These are phyloP conservation scores for Cymbopogon flexuosus DNA, from an alignment of 202 grass and related monocot genomes.

Conservation along the genomic window DNA sequence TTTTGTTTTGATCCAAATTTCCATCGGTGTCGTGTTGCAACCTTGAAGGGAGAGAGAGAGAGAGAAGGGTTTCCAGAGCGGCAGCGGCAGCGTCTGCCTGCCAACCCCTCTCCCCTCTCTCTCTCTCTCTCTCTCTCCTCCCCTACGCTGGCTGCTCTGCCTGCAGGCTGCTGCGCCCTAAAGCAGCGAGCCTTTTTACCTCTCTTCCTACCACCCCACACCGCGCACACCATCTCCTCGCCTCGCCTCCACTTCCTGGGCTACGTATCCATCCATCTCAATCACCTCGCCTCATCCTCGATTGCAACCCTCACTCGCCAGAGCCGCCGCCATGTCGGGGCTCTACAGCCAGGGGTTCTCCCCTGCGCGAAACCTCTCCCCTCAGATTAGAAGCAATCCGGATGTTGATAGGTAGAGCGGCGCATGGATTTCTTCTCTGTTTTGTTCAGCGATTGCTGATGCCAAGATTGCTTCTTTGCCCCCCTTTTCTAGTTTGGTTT, in stretches of 20 bases:
- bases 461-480: slow-evolving; percentile 31
- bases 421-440: slow-evolving; percentile 20
- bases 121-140: not conserved
- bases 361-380: slow-evolving; percentile 78
- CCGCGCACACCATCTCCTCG: slow-evolving; percentile 30
- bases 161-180: slow-evolving; percentile 52
- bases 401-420: slow-evolving; percentile 83
- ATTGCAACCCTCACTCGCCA: slow-evolving; percentile 31
- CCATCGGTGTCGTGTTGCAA: slow-evolving; percentile 14
- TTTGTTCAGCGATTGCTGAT: slow-evolving; percentile 38
- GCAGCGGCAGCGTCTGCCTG: slow-evolving; percentile 30
- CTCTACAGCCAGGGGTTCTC: slow-evolving; percentile 83
- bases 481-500: slow-evolving; percentile 21
- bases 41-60: not conserved
- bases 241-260: slow-evolving; percentile 21
- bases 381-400: slow-evolving; percentile 78
- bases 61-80: slow-evolving; percentile 35
- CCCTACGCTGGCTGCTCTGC: slow-evolving; percentile 35
- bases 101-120: not conserved
- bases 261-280: not conserved
- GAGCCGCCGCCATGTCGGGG: slow-evolving; percentile 67
- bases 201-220: slow-evolving; percentile 46
- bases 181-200: slow-evolving; percentile 53
- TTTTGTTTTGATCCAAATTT: slow-evolving; percentile 1
- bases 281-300: slow-evolving; percentile 13